Evolutionary conservation across 2,329 filamentous ascomycete genomes (phyloP), one percentile per base, ranked within the genome.

Genomic region (Penicillium sp.): DNA sequence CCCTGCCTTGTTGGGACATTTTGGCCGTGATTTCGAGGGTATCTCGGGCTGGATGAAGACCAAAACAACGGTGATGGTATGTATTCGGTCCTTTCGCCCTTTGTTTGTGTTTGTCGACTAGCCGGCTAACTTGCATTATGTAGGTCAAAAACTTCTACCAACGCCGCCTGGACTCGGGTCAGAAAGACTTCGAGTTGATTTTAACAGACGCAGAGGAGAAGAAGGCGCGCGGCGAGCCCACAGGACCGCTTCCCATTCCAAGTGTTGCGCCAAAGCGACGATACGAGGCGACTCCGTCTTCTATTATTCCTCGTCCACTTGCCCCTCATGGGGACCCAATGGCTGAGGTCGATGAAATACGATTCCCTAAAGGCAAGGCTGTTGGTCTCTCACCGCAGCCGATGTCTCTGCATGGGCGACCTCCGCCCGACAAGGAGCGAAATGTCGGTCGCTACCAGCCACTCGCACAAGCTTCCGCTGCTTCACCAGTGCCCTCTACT

Each of bases 61-160:
- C 1, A 81, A 81, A 62, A 80, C 78, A 11, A 72, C 75, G n/a
- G 77, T 77, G 1, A 81, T 81, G 78, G 78, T 80, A 71, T 61
- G 75, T 60, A 48, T 22, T 31, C 26, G 40, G 25, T 30, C 43
- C 30, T 50, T 47, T 35, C 19, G 26, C 57, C 42, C 33, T 22
- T 43, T 31, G 22, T 19, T 14, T 33, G 3, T 28, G 3, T 30
- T 30, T 36, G 5, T 44, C 28, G 25, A 30, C 2, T 31, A 30
- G 14, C 17, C 25, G 12, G 40, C 52, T 63, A 37, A 57, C 40
- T 16, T 22, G 36, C 25, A 53, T 47, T 3, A 42, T 45, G 10
- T 40, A 79, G 77, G 78, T 80, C 44, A 79, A 78, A 69, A 81
- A 81, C 52, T 78, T 80, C 60, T 80, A 75, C 56, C 70, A 76